Evolutionary conservation across 148 eudicot species (phyloP).

Genomic region (Cornus suecica): DNA sequence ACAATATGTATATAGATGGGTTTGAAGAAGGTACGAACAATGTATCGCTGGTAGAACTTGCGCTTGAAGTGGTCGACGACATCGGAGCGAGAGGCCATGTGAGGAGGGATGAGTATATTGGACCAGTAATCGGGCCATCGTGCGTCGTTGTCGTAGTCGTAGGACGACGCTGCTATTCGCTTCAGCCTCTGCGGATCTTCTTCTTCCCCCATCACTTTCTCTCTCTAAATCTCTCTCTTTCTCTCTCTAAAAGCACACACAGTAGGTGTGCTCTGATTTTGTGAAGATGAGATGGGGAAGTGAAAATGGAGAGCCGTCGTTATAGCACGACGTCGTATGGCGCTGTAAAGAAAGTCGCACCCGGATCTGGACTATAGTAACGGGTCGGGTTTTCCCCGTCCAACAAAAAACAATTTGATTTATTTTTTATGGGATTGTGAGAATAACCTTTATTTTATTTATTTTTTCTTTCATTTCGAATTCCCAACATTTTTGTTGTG

Average conservation of each 20-base stretch:
- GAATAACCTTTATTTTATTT: too few species aligned
- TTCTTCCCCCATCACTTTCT: conserved; percentile 47
- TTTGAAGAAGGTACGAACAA: conserved; percentile 35
- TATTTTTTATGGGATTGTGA: too few species aligned
- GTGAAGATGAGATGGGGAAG: too few species aligned
- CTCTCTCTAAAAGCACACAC: too few species aligned
- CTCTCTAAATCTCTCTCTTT: too few species aligned
- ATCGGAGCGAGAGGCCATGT: conserved; percentile 76
- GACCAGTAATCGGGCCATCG: conserved; percentile 95
- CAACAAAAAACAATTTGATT: too few species aligned
- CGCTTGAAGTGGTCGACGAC: conserved; percentile 79
- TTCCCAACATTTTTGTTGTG: too few species aligned
- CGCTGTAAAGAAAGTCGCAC: too few species aligned
- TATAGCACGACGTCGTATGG: background rate
- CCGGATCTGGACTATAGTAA: too few species aligned
- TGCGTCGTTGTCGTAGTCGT: conserved; percentile 87
- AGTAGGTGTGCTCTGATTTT: too few species aligned
- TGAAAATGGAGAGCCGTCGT: background rate
- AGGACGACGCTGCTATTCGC: conserved; percentile 66
- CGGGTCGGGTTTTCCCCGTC: too few species aligned
- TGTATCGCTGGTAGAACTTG: conserved; percentile 97
- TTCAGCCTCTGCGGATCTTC: conserved; percentile 63
- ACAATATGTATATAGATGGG: background rate
- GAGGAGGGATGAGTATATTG: conserved; percentile 87
- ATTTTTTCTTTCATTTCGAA: too few species aligned